Evolutionary conservation across 129 eudicot species (phyloP), one percentile per base, ranked within the genome.

Genomic region (Flaveria linearis): DNA sequence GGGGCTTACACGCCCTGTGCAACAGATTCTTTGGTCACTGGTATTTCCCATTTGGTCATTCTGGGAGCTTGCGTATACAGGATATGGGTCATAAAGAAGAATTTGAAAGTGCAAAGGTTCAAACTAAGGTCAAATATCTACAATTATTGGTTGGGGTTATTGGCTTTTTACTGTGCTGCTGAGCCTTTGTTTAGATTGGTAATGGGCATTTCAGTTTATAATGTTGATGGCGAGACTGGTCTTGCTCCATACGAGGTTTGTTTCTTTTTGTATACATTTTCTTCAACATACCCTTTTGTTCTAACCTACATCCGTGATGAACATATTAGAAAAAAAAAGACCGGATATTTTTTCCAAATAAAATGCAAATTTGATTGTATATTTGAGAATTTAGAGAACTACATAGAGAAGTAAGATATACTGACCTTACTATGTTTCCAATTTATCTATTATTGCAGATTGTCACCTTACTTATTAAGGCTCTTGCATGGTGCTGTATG

Each of bases 1-100:
- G 97, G 97, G 80, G 87, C 88, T 76, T 93, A 88, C 75, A 89
- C 98, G 17, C 97, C 98, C 9, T 93, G 98, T 82, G 97, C 87
- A 47, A 86, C 86, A 1, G 98, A 88, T 73, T 65, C 93, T 41
- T 23, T 93, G 71, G 97, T 93, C 75, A 81, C 85, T 47, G 82
- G 85, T 22, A 70, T 89, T 52, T 85, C 98, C 20, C 86, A 91
- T 83, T 60, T 93, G 86, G 93, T 87, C 63, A 86, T 93, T 23
- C 16, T 93, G 69, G 96, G 86, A n/a, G 57, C 84, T 30, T 87
- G 96, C 81, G 45, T 80, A 30, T 88, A 88, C 61, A 87, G 97
- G 15, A 63, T 91, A 60, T 91, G 98, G 98, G 70, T 72, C 26
- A 80, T 78, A 14, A 85, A 68, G 78, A 88, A 82, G 78, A 83